phyloP scores from a whole-genome alignment of 805 yeast species.

The Saccharomycopsis malanga region DNA sequence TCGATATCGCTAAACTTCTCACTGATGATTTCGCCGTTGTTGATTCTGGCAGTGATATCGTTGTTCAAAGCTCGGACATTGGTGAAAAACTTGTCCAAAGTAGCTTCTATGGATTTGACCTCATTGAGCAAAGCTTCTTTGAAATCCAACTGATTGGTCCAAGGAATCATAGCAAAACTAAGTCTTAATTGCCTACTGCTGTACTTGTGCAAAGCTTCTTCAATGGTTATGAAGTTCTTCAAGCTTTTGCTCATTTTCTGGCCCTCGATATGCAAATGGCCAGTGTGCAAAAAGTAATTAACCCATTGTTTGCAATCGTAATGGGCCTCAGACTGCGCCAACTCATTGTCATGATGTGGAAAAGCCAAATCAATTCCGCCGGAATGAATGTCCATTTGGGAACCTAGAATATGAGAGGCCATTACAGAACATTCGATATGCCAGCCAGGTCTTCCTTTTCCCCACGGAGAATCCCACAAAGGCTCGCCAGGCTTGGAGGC shows the following conservation, averaged over 20 bases:
- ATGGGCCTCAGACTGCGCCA: conserved; percentile 95
- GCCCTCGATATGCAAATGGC: conserved; percentile 97
- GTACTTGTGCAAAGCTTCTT: conserved; percentile 71
- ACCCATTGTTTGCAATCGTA: conserved; percentile 92
- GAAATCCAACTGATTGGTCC: conserved; percentile 92
- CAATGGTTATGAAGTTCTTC: conserved; percentile 91
- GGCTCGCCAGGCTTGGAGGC: conserved; percentile 97
- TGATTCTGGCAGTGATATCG: conserved; percentile 50
- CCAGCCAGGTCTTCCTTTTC: conserved; percentile 98
- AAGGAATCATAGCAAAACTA: conserved; percentile 83
- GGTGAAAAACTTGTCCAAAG: conserved; percentile 76
- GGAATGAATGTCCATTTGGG: conserved; percentile 84
- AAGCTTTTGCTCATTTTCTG: conserved; percentile 95
- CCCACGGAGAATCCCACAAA: conserved; percentile 94
- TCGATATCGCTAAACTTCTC: conserved; percentile 56
- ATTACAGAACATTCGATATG: conserved; percentile 98
- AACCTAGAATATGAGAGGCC: conserved; percentile 87
- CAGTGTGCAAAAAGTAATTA: conserved; percentile 92
- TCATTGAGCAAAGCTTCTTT: conserved; percentile 73
- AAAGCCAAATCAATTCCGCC: conserved; percentile 97
- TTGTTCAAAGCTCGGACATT: conserved; percentile 74
- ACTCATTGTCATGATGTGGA: conserved; percentile 98
- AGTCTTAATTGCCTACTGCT: conserved; percentile 80
- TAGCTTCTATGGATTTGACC: conserved; percentile 67
- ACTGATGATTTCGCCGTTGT: conserved; percentile 43